Evolutionary conservation across 129 eudicot species (phyloP).

Genomic region (Tanacetum coccineum): DNA sequence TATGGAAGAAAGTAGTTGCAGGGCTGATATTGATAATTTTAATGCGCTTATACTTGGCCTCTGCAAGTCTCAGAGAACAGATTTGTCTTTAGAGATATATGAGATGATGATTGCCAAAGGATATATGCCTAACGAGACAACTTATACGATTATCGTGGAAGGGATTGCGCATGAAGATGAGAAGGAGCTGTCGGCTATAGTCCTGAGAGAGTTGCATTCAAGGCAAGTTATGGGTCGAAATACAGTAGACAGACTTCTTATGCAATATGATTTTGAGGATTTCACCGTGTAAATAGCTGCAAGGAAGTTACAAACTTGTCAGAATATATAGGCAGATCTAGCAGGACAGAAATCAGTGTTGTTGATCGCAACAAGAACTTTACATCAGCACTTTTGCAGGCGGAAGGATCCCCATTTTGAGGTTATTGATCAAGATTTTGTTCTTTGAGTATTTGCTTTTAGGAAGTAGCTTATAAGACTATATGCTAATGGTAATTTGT

Average conservation of each 20-base stretch:
- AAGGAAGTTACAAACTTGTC: background rate
- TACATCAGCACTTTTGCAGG: slow-evolving; percentile 21
- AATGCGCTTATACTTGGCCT: slow-evolving; percentile 76
- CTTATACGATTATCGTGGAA: slow-evolving; percentile 73
- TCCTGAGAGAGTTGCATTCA: slow-evolving; percentile 52
- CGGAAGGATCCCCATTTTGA: slow-evolving; percentile 20
- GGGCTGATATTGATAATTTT: slow-evolving; percentile 60
- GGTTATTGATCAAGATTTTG: slow-evolving; percentile 18
- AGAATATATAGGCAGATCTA: slow-evolving; percentile 4
- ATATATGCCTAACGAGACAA: slow-evolving; percentile 69
- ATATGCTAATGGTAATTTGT: slow-evolving; percentile 31
- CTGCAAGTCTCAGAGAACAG: slow-evolving; percentile 68
- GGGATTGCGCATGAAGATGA: slow-evolving; percentile 68
- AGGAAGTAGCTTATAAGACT: slow-evolving; percentile 10
- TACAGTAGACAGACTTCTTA: slow-evolving; percentile 64
- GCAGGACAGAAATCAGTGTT: slow-evolving; percentile 13
- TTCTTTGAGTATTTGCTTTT: slow-evolving; percentile 26
- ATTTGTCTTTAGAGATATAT: slow-evolving; percentile 54
- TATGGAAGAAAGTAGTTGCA: slow-evolving; percentile 62
- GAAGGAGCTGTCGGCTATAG: slow-evolving; percentile 57
- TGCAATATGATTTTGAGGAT: slow-evolving; percentile 73
- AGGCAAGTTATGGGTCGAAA: slow-evolving; percentile 48
- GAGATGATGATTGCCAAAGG: slow-evolving; percentile 68
- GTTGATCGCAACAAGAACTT: slow-evolving; percentile 10
- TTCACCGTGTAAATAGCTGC: slow-evolving; percentile 27